These are phyloP conservation scores for Abrus pulchellus DNA, from an alignment of 306 rosid species.

Conservation along the genomic window DNA sequence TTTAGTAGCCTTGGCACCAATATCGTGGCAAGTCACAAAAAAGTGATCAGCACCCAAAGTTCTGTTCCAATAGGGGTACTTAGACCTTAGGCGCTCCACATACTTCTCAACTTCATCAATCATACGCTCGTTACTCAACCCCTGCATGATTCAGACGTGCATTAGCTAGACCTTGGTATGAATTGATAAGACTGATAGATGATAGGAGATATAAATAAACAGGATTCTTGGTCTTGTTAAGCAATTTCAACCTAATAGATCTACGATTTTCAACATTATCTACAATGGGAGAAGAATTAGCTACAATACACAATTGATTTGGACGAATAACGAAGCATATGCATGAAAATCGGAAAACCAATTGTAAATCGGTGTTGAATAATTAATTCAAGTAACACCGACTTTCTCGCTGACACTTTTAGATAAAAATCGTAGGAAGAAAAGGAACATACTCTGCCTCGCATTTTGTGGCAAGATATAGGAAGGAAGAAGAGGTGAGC, in stretches of 20 bases:
- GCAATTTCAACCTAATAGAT: not conserved
- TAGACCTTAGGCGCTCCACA: conserved; percentile 35
- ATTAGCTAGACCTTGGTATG: not conserved
- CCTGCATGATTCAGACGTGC: conserved; percentile 41
- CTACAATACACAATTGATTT: not conserved
- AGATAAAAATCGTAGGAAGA: not conserved
- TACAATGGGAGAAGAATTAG: not conserved
- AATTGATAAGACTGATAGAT: not conserved
- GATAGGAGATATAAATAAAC: not conserved
- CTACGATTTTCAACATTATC: not conserved
- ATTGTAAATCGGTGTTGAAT: not conserved
- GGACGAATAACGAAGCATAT: conserved; percentile 7
- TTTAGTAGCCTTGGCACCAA: conserved; percentile 39
- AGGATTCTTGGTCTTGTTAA: too few relatives aligned
- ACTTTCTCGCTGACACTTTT: not conserved
- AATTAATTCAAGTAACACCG: not conserved
- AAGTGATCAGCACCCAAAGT: conserved; percentile 53
- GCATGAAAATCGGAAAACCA: not conserved
- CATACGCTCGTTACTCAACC: conserved; percentile 27
- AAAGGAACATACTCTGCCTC: conserved; percentile 42
- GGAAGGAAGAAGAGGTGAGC: conserved; percentile 57
- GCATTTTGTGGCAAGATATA: conserved; percentile 50
- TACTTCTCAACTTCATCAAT: conserved; percentile 31
- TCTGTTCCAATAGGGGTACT: conserved; percentile 54
- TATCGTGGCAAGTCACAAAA: conserved; percentile 53